Base-by-base conservation (phyloP, 352 stramenopile genomes). In the Phytophthora foliorum region DNA sequence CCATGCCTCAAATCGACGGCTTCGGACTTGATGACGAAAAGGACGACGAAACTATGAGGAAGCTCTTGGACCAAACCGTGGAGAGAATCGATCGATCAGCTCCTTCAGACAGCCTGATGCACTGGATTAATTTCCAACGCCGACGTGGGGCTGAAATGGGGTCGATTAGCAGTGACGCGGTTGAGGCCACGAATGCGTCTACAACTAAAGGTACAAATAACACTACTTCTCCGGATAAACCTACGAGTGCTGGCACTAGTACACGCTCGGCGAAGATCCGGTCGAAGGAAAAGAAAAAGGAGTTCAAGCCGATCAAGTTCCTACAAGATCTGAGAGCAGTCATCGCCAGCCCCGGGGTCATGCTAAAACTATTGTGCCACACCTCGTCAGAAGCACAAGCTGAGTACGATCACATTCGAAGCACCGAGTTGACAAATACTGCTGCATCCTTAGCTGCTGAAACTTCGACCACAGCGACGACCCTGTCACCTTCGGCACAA, bases 351-450 rank as follows among this genome's bases (percentile, higher is more conserved):
- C 87, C 85, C 2, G 81, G 75, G 0, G 65, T 92, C 17, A 86
- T 95, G 80, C 67, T 95, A 11, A 92, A 95, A 54, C 38, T 95
- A 22, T 69, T 95, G 17, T 92, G 79, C 25, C 84, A 93, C 60
- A 74, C 78, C 0, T 91, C 76, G 5, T 34, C 62, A 0, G 78
- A 91, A 36, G 83, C 87, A 2, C 67, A 83, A 19, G 53, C 39
- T 8, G 87, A 92, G 27, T 88, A 90, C 45, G 65, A 92, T 36
- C 67, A 67, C 2, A 74, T 88, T 22, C 77, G 74, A 69, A 77
- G 70, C 6, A 70, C 82, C 1, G 78, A 90, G 22, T 54, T 72
- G 7, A 56, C 65, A 5, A 74, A 59, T 22, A 66, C 62, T 16
- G 57, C 69, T 4, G 63, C 75, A 0, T 64, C 67, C 2, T 44